These are phyloP conservation scores for Fusarium piperis DNA, from an alignment of 2,329 filamentous ascomycete species.

Conservation along the genomic window DNA sequence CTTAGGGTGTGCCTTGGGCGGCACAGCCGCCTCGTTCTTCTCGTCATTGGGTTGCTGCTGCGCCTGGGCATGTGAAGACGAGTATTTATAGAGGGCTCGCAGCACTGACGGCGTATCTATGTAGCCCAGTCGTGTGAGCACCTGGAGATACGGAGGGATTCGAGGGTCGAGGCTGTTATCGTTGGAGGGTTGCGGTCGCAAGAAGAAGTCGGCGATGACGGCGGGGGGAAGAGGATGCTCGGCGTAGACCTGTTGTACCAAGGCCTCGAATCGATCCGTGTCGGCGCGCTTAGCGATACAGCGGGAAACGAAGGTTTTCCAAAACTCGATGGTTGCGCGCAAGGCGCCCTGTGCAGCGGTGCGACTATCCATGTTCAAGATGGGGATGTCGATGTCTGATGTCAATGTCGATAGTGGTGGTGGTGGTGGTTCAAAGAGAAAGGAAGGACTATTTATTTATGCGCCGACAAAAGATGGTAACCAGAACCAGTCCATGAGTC, in stretches of 20 bases:
- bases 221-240: conserved; percentile 62
- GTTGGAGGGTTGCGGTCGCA: conserved; percentile 62
- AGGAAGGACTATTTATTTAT: background rate
- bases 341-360: conserved; percentile 35
- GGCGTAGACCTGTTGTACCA: conserved; percentile 58
- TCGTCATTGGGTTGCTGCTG: conserved; percentile 30
- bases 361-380: conserved; percentile 42
- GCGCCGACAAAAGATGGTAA: conserved; percentile 7
- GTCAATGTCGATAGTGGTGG: background rate
- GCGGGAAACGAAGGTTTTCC: conserved; percentile 61
- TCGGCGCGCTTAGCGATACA: conserved; percentile 64
- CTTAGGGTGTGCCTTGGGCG: conserved; percentile 26
- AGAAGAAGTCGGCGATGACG: conserved; percentile 66
- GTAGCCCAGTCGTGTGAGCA: conserved; percentile 60
- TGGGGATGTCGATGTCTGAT: background rate
- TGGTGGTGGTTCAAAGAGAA: conserved; percentile 4
- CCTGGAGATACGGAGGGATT: conserved; percentile 67
- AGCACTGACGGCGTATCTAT: conserved; percentile 67
- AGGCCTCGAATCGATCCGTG: conserved; percentile 62
- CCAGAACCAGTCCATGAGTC: conserved; percentile 15
- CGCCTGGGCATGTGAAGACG: conserved; percentile 57
- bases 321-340: conserved; percentile 50
- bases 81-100: conserved; percentile 65
- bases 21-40: conserved; percentile 35
- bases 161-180: conserved; percentile 66